These are phyloP conservation scores for Trichocomaceae sp. DNA, from an alignment of 2,329 filamentous ascomycete genomes.

Conservation along the genomic window DNA sequence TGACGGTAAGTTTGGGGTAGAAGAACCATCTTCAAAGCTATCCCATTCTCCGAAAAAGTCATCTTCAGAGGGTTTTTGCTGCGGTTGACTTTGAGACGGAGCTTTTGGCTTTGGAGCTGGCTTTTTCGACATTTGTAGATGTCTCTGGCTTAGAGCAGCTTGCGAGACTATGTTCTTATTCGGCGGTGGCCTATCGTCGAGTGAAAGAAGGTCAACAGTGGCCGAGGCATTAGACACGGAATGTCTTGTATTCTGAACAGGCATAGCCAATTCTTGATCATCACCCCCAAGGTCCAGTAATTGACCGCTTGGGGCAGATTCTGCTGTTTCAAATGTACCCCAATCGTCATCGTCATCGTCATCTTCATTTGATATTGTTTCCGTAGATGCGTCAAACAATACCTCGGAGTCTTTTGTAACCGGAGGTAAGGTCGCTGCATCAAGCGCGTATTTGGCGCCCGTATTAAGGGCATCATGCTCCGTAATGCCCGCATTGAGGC, in stretches of 20 bases:
- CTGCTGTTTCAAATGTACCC: constrained; percentile 41
- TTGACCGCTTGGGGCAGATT: constrained; percentile 16
- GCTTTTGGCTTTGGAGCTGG: constrained; percentile 16
- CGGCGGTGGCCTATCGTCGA: constrained; percentile 18
- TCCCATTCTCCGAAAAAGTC: constrained; percentile 48
- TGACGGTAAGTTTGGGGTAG: background rate
- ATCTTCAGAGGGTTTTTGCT: constrained; percentile 22
- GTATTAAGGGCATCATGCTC: background rate
- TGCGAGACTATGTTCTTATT: constrained; percentile 2
- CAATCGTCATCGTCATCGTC: constrained; percentile 40
- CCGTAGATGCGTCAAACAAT: constrained; percentile 55
- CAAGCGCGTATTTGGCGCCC: background rate
- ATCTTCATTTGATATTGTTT: constrained; percentile 24
- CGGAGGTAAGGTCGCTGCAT: constrained; percentile 5
- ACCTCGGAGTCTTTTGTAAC: constrained; percentile 36
- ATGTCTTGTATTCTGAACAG: constrained; percentile 1
- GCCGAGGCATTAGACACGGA: constrained; percentile 16
- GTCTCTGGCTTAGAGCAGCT: constrained; percentile 1
- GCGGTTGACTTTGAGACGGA: constrained; percentile 16
- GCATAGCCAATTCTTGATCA: background rate
- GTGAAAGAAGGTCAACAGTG: constrained; percentile 25
- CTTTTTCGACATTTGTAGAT: constrained; percentile 16
- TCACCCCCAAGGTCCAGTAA: constrained; percentile 6
- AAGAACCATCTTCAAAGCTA: constrained; percentile 40
- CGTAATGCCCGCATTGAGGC: background rate